Evolutionary conservation across 2,329 filamentous ascomycete species (phyloP), one percentile per base, ranked within the genome.

Genomic region (Colletotrichum plurivorum): DNA sequence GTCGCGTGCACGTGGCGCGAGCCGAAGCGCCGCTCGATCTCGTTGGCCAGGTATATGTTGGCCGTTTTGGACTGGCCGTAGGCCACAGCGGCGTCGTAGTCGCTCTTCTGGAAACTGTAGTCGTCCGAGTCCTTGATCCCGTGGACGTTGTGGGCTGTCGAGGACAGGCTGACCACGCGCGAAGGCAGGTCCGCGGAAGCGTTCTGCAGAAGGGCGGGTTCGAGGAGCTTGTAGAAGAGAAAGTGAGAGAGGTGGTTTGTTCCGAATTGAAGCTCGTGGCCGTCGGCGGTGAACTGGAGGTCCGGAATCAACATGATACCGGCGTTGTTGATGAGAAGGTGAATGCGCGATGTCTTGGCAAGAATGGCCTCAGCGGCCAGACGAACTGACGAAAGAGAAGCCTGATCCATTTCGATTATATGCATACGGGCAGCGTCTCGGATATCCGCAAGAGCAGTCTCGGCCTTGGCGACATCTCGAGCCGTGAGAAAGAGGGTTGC

Each of bases 181-280:
- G 82, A 85, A 18, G 25, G 27, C 57, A 83, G 85, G 0, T 74
- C 71, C 0, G 81, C 75, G 0, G 79, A 81, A 1, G 79, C 71
- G 1, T 79, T 78, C 0, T 78, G 72, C 0, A 87, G 75, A 5
- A 89, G 74, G 0, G 80, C 73, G 0, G 79, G 75, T 22, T 83
- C 83, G 36, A 89, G 77, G 1, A 87, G 79, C 18, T 86, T 78
- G 72, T 87, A 84, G 36, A 89, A 79, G 0, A 88, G 79, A 75
- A 88, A 89, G 70, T 88, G 84, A 10, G 77, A 80, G 1, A 90
- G 76, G 72, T 89, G 82, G 73, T 88, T 88, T 2, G 79, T 83
- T 39, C 81, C 86, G 65, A 89, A 84, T 65, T 88, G 85, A 0
- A 74, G 73, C 71, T 76, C 75, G 43, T 70, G 57, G 39, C 73